These are phyloP conservation scores for Tricholoma terreum DNA, from an alignment of 768 basidiomycete species.

Conservation along the genomic window DNA sequence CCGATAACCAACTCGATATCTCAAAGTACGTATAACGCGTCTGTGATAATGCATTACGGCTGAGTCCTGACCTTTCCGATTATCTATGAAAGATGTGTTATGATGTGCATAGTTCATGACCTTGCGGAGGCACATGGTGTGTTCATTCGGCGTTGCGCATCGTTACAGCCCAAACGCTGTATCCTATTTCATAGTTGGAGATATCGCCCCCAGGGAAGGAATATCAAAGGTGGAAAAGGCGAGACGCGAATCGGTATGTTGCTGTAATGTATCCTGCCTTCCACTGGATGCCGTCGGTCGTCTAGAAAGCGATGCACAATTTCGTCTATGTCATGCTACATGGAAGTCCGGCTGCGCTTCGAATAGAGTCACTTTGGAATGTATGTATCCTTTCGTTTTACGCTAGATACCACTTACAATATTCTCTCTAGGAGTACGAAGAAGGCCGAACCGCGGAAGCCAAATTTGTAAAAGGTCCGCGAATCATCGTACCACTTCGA, in stretches of 20 bases:
- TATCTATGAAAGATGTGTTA: conserved; percentile 58
- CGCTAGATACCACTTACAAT: background rate
- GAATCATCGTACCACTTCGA: background rate
- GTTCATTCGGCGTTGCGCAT: background rate
- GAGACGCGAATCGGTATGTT: conserved; percentile 63
- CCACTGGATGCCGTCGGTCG: background rate
- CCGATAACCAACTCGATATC: conserved; percentile 68
- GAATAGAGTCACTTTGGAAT: conserved; percentile 70
- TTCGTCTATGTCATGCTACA: conserved; percentile 91
- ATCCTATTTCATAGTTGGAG: conserved; percentile 60
- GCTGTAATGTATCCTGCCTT: background rate
- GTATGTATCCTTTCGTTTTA: conserved; percentile 30
- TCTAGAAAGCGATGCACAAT: conserved; percentile 84
- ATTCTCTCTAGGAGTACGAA: conserved; percentile 71
- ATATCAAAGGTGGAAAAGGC: conserved; percentile 81
- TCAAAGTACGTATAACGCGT: conserved; percentile 51
- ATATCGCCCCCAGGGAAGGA: conserved; percentile 88
- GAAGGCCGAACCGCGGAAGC: conserved; percentile 69
- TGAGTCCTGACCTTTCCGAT: background rate
- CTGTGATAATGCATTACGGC: no score
- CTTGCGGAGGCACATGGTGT: conserved; percentile 91
- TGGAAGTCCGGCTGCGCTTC: conserved; percentile 59
- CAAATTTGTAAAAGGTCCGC: conserved; percentile 77
- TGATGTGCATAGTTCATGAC: conserved; percentile 93
- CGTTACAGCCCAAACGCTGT: background rate